A percentile compares a stretch with the other conserved stretches of the same genome.
Evolutionary conservation across 257 asterid genomes (phyloP).

Genomic region (Salvia miltiorrhiza): DNA sequence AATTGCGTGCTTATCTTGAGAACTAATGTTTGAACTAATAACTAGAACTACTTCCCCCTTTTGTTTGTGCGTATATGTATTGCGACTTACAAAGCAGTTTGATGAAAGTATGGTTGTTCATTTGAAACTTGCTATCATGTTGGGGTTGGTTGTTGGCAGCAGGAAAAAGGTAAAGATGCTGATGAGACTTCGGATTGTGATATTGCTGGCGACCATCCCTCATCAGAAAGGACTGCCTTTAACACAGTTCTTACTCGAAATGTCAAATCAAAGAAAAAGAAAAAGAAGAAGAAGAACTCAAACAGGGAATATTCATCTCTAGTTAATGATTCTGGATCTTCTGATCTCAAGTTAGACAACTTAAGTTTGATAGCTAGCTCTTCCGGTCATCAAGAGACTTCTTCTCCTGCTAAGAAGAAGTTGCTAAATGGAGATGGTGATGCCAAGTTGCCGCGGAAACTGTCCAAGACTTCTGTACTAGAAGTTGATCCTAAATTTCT

Average conservation of each 20-base stretch:
- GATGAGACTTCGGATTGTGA: constrained; percentile 26
- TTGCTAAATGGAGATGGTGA: constrained; percentile 27
- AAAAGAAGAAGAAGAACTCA: constrained; percentile 57
- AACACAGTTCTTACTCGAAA: constrained; percentile 26
- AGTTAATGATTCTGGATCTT: constrained; percentile 24
- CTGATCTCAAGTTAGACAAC: constrained; percentile 38
- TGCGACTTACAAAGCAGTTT: background rate
- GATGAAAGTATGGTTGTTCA: background rate
- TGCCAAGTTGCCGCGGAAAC: constrained; percentile 35
- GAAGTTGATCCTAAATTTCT: constrained; percentile 82
- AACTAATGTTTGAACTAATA: constrained; percentile 8
- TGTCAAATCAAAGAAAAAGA: constrained; percentile 57
- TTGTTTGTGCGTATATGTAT: background rate
- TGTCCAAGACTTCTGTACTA: constrained; percentile 41
- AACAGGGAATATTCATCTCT: constrained; percentile 27
- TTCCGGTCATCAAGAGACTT: constrained; percentile 34
- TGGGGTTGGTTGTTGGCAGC: constrained; percentile 29
- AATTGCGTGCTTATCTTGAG: background rate
- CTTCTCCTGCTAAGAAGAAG: constrained; percentile 31
- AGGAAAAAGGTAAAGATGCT: constrained; percentile 45
- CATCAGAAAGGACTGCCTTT: constrained; percentile 28
- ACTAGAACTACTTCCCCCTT: background rate
- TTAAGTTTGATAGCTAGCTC: constrained; percentile 49
- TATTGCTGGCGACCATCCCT: constrained; percentile 24
- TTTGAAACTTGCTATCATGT: constrained; percentile 7